Base-by-base conservation (phyloP, 306 rosid genomes). In the Cicer cuneatum region DNA sequence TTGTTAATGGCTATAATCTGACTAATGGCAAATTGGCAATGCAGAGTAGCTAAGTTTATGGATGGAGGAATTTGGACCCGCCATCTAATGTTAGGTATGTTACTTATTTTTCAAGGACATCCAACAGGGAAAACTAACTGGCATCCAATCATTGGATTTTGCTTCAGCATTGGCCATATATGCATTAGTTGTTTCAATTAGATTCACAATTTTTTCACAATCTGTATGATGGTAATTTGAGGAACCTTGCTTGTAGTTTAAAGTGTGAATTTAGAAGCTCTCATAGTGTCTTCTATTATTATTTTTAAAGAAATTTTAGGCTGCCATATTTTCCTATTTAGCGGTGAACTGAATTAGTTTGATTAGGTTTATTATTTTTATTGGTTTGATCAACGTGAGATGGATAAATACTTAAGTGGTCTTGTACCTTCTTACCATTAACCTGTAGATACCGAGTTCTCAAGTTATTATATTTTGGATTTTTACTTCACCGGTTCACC, bases 91-190 rank as follows among this genome's bases (percentile, higher is more conserved):
- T 62, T 37, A 18, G 45, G 11, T 70, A 60, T 52, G 40, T 45
- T 78, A 49, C 29, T 24, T 39, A 43, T 37, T 48, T 52, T 18
- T 71, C 29, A 24, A 78, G 65, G 18, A 48, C 57, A 18, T 49
- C 16, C 72, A 40, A 18, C 38, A 38, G 51, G 59, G 58, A 42
- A 52, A 33, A 19, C 82, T 52, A 69, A 62, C 63, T 63, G 72
- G 49, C 82, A 40, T 41, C 37, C 43, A 42, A 60, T 69, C 35
- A n/a, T 41, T 78, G 38, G 47, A 42, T 48, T 61, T 71, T 15
- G 66, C 51, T 51, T 41, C 51, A 11, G 29, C 72, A 1, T 58
- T 24, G 16, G 40, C 10, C 14, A 29, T 58, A 12, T 33, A 2
- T 11, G 64, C 41, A 11, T 5, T 24, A 7, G 15, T 56, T 62